Evolutionary conservation across 352 stramenopile species (phyloP).

Genomic region (Lagenidium sp.): DNA sequence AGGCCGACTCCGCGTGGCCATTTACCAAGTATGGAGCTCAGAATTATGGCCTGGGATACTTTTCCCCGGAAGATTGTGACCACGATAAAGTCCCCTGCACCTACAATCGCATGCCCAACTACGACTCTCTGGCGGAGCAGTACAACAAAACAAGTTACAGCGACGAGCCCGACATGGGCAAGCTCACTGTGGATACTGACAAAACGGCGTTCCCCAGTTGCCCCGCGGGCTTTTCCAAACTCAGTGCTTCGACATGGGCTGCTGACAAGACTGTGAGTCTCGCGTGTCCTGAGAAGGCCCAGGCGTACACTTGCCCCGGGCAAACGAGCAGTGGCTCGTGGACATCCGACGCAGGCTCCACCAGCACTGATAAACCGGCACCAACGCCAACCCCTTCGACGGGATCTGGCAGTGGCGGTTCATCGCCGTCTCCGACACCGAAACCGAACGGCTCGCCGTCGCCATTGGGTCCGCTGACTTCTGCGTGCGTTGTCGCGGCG

Average conservation of each 20-base stretch:
- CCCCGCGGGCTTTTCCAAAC: slow-evolving; percentile 20
- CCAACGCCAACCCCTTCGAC: background rate
- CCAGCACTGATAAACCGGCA: background rate
- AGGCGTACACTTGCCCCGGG: slow-evolving; percentile 22
- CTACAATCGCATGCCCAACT: slow-evolving; percentile 79
- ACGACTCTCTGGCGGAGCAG: slow-evolving; percentile 39
- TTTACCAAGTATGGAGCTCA: slow-evolving; percentile 65
- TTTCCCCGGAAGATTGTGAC: slow-evolving; percentile 59
- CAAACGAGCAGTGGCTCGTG: slow-evolving; percentile 35
- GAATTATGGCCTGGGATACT: slow-evolving; percentile 87
- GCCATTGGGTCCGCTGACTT: too few relatives aligned
- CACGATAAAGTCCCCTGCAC: slow-evolving; percentile 35
- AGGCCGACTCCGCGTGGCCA: slow-evolving; percentile 38
- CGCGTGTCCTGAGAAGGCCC: background rate
- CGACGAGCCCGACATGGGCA: slow-evolving; percentile 17
- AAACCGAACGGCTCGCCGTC: background rate
- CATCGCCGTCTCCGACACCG: background rate
- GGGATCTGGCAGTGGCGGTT: background rate
- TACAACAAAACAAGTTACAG: slow-evolving; percentile 35
- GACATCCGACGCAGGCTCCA: slow-evolving; percentile 12
- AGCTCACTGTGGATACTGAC: slow-evolving; percentile 15
- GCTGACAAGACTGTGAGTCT: slow-evolving; percentile 1
- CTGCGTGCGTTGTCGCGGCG: background rate
- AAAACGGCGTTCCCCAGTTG: slow-evolving; percentile 11
- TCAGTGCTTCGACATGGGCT: slow-evolving; percentile 26